Conservation (phyloP, 805 yeast species). For the Saccharomycopsis malanga region DNA sequence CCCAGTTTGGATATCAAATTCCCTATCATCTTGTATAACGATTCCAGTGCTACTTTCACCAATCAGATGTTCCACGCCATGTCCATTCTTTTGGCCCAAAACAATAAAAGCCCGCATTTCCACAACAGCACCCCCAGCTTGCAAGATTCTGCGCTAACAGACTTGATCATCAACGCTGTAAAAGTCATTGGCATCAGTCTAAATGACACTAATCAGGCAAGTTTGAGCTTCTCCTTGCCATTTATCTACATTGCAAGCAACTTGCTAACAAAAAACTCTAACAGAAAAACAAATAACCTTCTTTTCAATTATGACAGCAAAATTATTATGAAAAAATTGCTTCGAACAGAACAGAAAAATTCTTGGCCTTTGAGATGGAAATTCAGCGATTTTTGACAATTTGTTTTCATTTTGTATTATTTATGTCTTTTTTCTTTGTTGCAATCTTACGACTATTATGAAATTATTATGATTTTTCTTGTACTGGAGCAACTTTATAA, state of each 20-base stretch:
- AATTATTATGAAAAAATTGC: slow-evolving; percentile 12
- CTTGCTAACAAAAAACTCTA: slow-evolving; percentile 12
- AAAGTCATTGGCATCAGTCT: slow-evolving; percentile 14
- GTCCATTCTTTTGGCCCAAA: slow-evolving; percentile 5
- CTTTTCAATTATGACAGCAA: slow-evolving; percentile 14
- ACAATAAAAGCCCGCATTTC: neutral
- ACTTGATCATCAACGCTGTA: slow-evolving; percentile 11
- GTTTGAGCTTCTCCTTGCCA: slow-evolving; percentile 8
- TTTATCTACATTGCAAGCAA: slow-evolving; percentile 15
- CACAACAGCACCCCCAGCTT: neutral
- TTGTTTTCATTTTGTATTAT: neutral
- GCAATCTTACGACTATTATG: too few species aligned
- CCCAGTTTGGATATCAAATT: slow-evolving; percentile 5
- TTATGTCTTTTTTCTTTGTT: neutral
- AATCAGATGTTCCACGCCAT: slow-evolving; percentile 14
- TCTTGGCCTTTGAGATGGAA: slow-evolving; percentile 21
- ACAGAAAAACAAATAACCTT: neutral
- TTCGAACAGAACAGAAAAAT: slow-evolving; percentile 8
- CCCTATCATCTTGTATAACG: slow-evolving; percentile 9
- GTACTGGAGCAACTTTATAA: too few species aligned
- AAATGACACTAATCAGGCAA: slow-evolving; percentile 3
- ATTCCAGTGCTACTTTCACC: neutral
- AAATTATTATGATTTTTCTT: too few species aligned
- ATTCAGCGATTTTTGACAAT: slow-evolving; percentile 17
- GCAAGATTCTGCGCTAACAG: slow-evolving; percentile 4